phyloP scores from a whole-genome alignment of 371 early-diverging fungal genomes.

The Mortierella sp. region DNA sequence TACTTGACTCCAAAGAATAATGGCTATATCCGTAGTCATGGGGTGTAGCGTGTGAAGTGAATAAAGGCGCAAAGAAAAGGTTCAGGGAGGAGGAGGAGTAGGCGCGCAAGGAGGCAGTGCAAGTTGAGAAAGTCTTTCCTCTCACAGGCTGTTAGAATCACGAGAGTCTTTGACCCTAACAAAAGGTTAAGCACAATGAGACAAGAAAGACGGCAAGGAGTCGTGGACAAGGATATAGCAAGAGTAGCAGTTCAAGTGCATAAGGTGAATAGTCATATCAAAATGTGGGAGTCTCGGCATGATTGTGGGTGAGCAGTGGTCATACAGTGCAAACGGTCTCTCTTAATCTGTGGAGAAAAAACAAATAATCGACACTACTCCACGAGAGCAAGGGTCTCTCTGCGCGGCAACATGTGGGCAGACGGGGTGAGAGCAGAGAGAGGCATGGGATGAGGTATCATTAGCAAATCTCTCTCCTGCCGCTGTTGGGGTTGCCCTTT shows the following conservation, averaged over 20 bases:
- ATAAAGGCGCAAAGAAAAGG: too few species aligned
- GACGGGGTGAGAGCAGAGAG: not conserved
- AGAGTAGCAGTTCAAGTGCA: not conserved
- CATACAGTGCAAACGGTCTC: conserved; percentile 1
- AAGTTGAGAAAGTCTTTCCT: too few species aligned
- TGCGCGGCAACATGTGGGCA: conserved; percentile 2
- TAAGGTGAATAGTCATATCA: not conserved
- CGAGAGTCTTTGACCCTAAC: too few species aligned
- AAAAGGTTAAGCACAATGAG: too few species aligned
- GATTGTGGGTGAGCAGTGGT: not conserved
- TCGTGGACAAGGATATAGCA: conserved; percentile 3
- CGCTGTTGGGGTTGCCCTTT: not conserved
- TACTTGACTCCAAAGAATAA: too few species aligned
- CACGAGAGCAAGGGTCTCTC: conserved; percentile 16
- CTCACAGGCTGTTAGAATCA: too few species aligned
- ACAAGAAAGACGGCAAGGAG: conserved; percentile 2
- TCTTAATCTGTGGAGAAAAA: conserved; percentile 7
- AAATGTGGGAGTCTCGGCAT: not conserved
- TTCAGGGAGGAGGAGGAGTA: too few species aligned
- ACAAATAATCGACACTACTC: not conserved
- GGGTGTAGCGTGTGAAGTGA: too few species aligned
- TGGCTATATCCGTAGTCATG: too few species aligned
- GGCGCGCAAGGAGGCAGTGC: too few species aligned
- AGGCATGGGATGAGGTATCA: conserved; percentile 4
- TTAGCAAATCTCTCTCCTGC: not conserved